Conservation (phyloP, 2,329 filamentous ascomycete genomes). For the Arthrobotrys sphaeroides region DNA sequence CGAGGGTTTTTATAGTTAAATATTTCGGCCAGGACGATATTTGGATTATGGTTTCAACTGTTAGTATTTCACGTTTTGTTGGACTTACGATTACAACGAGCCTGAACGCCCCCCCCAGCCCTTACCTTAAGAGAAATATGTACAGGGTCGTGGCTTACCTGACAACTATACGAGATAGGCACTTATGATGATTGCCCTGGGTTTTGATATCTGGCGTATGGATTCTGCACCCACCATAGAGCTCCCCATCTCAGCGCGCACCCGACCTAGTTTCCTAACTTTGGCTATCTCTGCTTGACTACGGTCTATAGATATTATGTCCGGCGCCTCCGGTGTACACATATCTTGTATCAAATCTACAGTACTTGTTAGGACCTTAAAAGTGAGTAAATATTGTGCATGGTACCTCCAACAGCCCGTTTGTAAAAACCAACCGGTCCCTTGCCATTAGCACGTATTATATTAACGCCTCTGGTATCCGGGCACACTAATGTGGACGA, state of each 20-base stretch:
- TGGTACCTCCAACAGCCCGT: too few relatives aligned
- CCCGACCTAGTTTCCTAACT: too few relatives aligned
- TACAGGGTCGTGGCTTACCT: background rate
- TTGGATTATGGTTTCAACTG: slow-evolving; percentile 28
- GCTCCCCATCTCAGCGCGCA: too few relatives aligned
- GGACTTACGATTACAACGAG: too few relatives aligned
- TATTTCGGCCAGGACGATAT: slow-evolving; percentile 45
- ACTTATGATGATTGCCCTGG: background rate
- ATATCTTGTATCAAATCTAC: slow-evolving; percentile 18
- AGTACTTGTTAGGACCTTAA: background rate
- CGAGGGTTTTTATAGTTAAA: slow-evolving; percentile 20
- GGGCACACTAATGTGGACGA: too few relatives aligned
- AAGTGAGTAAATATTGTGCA: background rate
- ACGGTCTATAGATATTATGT: background rate
- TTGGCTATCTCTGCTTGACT: background rate
- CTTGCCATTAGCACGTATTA: too few relatives aligned
- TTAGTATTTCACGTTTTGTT: background rate
- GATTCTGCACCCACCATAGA: too few relatives aligned
- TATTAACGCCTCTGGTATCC: too few relatives aligned
- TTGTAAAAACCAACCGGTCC: too few relatives aligned
- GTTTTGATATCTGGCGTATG: slow-evolving; percentile 4
- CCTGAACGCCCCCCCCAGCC: background rate
- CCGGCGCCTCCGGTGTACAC: background rate
- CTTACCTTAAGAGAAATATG: background rate
- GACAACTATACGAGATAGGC: background rate